Percentiles rank a stretch among this genome's conserved stretches.
phyloP scores from a whole-genome alignment of 306 rosid genomes.

The Phaseolus lunatus region DNA sequence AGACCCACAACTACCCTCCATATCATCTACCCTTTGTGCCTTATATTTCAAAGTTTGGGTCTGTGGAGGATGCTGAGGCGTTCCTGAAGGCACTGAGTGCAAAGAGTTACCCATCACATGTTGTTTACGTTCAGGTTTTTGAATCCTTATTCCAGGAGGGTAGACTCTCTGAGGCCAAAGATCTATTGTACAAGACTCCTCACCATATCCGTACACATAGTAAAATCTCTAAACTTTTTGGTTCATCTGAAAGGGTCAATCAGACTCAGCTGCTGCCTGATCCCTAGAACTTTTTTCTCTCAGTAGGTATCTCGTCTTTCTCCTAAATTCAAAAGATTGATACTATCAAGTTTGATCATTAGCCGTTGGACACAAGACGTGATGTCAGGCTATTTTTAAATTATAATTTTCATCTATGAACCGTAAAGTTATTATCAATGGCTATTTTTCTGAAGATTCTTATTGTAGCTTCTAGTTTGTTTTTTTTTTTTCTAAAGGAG shows the following conservation, averaged over 20 bases:
- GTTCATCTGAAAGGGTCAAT: slow-evolving; percentile 51
- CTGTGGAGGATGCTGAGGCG: slow-evolving; percentile 77
- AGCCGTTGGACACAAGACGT: not conserved
- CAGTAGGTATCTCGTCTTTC: not conserved
- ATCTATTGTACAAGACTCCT: slow-evolving; percentile 74
- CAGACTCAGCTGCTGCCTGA: slow-evolving; percentile 43
- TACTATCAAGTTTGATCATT: slow-evolving; percentile 32
- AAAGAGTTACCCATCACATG: slow-evolving; percentile 50
- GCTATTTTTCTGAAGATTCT: slow-evolving; percentile 36
- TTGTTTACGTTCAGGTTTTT: slow-evolving; percentile 72
- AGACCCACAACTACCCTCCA: slow-evolving; percentile 70
- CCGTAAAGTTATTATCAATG: slow-evolving; percentile 1
- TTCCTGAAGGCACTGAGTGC: slow-evolving; percentile 62
- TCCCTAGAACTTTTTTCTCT: not conserved
- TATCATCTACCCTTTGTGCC: slow-evolving; percentile 61
- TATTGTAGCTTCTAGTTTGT: slow-evolving; percentile 22
- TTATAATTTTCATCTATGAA: slow-evolving; percentile 29
- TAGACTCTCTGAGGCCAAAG: slow-evolving; percentile 77
- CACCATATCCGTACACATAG: slow-evolving; percentile 63
- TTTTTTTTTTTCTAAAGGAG: not conserved
- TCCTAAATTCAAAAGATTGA: slow-evolving; percentile 21
- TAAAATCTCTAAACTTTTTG: slow-evolving; percentile 65
- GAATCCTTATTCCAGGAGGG: slow-evolving; percentile 73
- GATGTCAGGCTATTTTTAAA: slow-evolving; percentile 11
- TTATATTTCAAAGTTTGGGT: slow-evolving; percentile 78